These are phyloP conservation scores for Aspergillus phoenicis DNA, from an alignment of 2,329 filamentous ascomycete species.

Conservation along the genomic window DNA sequence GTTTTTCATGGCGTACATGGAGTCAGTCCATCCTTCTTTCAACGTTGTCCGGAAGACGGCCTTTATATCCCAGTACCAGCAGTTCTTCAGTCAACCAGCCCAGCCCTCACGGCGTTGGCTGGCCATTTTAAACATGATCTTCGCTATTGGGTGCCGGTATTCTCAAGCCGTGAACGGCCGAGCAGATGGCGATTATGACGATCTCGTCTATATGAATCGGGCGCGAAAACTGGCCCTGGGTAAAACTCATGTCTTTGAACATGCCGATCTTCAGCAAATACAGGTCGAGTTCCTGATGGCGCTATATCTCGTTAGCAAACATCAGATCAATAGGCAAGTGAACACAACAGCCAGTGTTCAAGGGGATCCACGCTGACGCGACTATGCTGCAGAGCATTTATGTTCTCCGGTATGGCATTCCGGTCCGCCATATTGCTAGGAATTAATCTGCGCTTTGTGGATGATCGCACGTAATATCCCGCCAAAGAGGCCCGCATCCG, in stretches of 20 bases:
- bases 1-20: conserved; percentile 44
- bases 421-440: conserved; percentile 45
- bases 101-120: conserved; percentile 41
- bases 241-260: conserved; percentile 41
- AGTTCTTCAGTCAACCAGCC: conserved; percentile 30
- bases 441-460: conserved; percentile 45
- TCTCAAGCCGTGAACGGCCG: conserved; percentile 34
- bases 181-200: conserved; percentile 32
- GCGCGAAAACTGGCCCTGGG: conserved; percentile 42
- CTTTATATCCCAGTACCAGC: conserved; percentile 42
- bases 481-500: too few species aligned
- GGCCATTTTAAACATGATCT: conserved; percentile 50
- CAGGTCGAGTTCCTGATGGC: conserved; percentile 44
- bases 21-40: conserved; percentile 44
- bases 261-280: conserved; percentile 47
- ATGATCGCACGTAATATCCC: conserved; percentile 34
- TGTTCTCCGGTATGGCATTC: too few species aligned
- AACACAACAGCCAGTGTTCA: too few species aligned
- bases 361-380: too few species aligned
- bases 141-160: conserved; percentile 48
- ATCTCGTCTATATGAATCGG: conserved; percentile 44
- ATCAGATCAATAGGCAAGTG: conserved; percentile 44
- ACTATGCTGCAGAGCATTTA: too few species aligned
- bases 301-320: conserved; percentile 42
- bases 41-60: conserved; percentile 40